Conservation (phyloP, 1,139 yeast genomes). For the Hemisphaericaspora xylanilytica region DNA sequence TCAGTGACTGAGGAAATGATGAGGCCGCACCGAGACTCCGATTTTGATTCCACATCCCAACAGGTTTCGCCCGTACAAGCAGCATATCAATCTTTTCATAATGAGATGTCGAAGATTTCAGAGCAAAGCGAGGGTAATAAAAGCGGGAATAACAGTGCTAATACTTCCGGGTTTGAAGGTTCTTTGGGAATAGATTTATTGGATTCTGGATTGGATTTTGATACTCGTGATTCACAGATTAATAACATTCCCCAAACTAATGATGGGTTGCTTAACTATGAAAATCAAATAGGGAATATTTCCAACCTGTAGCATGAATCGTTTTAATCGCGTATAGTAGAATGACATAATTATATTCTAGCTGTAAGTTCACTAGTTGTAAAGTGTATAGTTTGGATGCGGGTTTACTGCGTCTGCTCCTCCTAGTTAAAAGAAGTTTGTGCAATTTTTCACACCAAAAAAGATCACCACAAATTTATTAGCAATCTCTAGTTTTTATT, state of each 20-base stretch:
- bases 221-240: conserved; percentile 8
- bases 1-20: not conserved
- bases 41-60: not conserved
- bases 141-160: conserved; percentile 6
- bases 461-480: no score
- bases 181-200: conserved; percentile 13
- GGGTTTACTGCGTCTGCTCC: no score
- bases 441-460: no score
- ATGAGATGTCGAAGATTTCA: not conserved
- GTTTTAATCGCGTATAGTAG: not conserved
- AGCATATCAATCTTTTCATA: not conserved
- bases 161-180: conserved; percentile 7
- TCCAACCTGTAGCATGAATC: conserved; percentile 6
- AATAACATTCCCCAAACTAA: conserved; percentile 2
- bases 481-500: no score
- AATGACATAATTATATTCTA: not conserved
- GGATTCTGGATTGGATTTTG: conserved; percentile 19
- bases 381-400: no score
- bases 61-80: not conserved
- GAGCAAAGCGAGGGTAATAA: conserved; percentile 2
- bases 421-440: no score
- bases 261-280: conserved; percentile 15
- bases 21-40: conserved; percentile 1
- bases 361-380: no score
- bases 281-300: conserved; percentile 14